Base-by-base conservation (phyloP, 495 filamentous ascomycete genomes). In the Penicillium nucicola region DNA sequence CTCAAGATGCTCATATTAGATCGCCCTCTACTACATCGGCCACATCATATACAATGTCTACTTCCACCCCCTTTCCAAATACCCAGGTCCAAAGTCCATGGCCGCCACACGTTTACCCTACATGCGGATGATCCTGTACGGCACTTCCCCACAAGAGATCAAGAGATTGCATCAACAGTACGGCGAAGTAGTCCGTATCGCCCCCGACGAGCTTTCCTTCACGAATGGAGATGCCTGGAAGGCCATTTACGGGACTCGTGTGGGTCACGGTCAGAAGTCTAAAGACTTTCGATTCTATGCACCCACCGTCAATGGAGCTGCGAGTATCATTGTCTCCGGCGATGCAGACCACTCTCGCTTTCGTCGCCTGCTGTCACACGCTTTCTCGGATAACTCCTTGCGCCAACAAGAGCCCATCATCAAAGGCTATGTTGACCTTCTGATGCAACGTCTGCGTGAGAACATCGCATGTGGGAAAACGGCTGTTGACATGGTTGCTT, bases 171-270 rank as follows among this genome's bases (percentile, higher is more conserved):
- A 69, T 41, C 46, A 60, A 5, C 9, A 53, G 30, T 84, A 84
- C 56, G 80, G 79, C 10, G 48, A 65, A 6, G 67, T 79, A 1
- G 71, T 84, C 28, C 77, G 81, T 8, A 65, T 80, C 17, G 71
- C 69, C 1, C 80, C 80, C 0, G 55, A 77, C 45, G 74, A 81
- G 53, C 68, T 84, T 10, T 64, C 71, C 0, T 83, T 72, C 52
- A 66, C 50, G 17, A 55, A 67, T 18, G 65, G 75, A 1, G 56
- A 68, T n/a, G 79, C 79, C 8, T 83, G 77, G 79, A 76, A 75
- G 47, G 67, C 77, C 31, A 80, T 84, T 36, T 79, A 80, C 56
- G 76, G 76, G 8, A 74, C 76, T 50, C 67, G 65, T n/a, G 15
- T 40, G 0, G 58, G 55, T 2, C 55, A 60, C 11, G 12, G 50